These are phyloP conservation scores for Pseudonectria buxi DNA, from an alignment of 2,329 filamentous ascomycete genomes.

Conservation along the genomic window DNA sequence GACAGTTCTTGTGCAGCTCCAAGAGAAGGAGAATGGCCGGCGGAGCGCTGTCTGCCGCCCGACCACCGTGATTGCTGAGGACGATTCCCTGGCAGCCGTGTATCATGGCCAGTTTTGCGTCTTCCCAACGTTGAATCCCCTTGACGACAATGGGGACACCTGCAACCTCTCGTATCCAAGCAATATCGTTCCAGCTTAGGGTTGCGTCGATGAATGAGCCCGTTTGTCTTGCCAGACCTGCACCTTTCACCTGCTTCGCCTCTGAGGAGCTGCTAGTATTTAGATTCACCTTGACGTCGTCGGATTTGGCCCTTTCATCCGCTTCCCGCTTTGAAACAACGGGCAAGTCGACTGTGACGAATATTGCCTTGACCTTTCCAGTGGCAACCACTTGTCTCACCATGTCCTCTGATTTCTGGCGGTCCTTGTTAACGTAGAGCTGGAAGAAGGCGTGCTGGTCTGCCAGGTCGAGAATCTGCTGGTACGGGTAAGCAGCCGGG, in stretches of 20 bases:
- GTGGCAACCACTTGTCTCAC: constrained; percentile 39
- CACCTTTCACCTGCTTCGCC: no score
- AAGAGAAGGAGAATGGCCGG: constrained; percentile 53
- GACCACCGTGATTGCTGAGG: constrained; percentile 63
- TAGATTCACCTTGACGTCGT: constrained; percentile 36
- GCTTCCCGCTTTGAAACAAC: constrained; percentile 49
- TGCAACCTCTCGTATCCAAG: constrained; percentile 47
- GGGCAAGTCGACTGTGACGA: constrained; percentile 53
- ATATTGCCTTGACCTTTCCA: constrained; percentile 44
- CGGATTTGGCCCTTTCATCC: constrained; percentile 39
- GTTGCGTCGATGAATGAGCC: constrained; percentile 50
- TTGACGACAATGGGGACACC: constrained; percentile 58
- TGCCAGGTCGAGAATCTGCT: constrained; percentile 38
- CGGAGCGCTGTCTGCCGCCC: constrained; percentile 44
- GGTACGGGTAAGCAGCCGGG: constrained; percentile 51
- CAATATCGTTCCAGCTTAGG: constrained; percentile 57
- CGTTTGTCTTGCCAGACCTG: constrained; percentile 49
- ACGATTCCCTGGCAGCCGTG: constrained; percentile 60
- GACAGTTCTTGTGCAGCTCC: constrained; percentile 56
- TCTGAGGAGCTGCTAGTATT: no score
- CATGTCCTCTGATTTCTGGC: constrained; percentile 42
- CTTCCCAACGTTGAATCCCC: constrained; percentile 60
- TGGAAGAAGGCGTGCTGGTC: constrained; percentile 43
- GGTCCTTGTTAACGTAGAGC: constrained; percentile 54
- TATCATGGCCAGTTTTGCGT: constrained; percentile 55